Conservation (phyloP, 2,329 filamentous ascomycete genomes). For the Fusarium subtropicale region DNA sequence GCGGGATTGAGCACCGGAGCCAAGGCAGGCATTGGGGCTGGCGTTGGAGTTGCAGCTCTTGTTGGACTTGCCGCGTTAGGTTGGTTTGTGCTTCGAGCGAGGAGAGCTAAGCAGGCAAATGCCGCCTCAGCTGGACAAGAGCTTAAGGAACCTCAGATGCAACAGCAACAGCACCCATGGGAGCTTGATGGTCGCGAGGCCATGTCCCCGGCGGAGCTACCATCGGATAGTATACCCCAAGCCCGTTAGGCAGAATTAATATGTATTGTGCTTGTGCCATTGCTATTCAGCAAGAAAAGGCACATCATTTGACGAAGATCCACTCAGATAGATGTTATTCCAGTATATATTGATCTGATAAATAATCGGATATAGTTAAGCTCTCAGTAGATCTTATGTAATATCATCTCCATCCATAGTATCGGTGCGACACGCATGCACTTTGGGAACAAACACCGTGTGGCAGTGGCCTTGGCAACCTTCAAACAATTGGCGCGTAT, state of each 20-base stretch:
- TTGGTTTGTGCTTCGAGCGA: constrained; percentile 1
- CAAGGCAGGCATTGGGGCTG: neutral
- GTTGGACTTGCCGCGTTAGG: neutral
- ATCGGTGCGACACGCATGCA: neutral
- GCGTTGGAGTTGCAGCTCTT: neutral
- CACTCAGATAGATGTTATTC: too few species aligned
- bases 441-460: neutral
- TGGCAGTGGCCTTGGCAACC: neutral
- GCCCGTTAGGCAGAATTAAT: accelerated
- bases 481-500: neutral
- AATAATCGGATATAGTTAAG: too few species aligned
- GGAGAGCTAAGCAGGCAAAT: neutral
- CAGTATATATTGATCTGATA: too few species aligned
- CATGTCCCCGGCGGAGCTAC: neutral
- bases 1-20: neutral
- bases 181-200: neutral
- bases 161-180: neutral
- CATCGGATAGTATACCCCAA: neutral
- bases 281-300: too few species aligned
- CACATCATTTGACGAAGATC: too few species aligned
- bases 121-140: neutral
- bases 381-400: too few species aligned
- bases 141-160: neutral
- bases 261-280: too few species aligned
- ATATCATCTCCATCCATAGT: too few species aligned